Base-by-base conservation (phyloP, 768 basidiomycete genomes). In the Hygrophorus russula region DNA sequence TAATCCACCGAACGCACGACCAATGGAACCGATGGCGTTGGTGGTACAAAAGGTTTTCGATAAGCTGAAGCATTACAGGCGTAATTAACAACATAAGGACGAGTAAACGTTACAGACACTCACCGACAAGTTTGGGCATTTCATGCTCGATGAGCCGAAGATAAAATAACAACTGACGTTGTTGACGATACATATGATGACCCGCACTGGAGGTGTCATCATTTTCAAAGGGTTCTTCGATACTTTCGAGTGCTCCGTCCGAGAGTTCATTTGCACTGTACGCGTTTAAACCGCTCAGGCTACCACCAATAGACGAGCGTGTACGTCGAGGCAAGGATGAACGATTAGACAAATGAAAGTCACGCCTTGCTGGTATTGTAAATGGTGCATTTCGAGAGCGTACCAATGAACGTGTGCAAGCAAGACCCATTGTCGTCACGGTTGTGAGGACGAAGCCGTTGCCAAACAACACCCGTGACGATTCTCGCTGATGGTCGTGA, bases 111-210 rank as follows among this genome's bases (percentile, higher is more conserved):
- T 30, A n/a, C 39, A 38, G 15, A 39, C 19, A 51, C 61, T 33
- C 46, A 91, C 92, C 82, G 53, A 87, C 79, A 40, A 94, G 76
- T 57, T 84, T 79, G 15, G 85, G 83, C 73, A 89, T 78, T 62
- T 94, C 90, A 50, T 85, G 78, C 58, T 91, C 89, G 46, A 93
- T 87, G 49, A 92, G 70, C 41, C 90, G 74, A 56, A 93, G 64
- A 57, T 90, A 86, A 51, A 86, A 73, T 34, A 91, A 61, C 36
- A 75, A 65, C 55, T 85, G 71, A 27, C 88, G 73, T 51, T 91
- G 79, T 54, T 87, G 76, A 45, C 77, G 72, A 39, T 92, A 61
- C 52, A 80, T 72, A 32, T 82, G 55, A 64, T 93, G 89, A 13
- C 45, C 45, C 6, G 27, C 12, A n/a, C 39, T 30, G 2, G 39